phyloP scores from a whole-genome alignment of 1,284 basidiomycete genomes.

The Schizophyllum commune region DNA sequence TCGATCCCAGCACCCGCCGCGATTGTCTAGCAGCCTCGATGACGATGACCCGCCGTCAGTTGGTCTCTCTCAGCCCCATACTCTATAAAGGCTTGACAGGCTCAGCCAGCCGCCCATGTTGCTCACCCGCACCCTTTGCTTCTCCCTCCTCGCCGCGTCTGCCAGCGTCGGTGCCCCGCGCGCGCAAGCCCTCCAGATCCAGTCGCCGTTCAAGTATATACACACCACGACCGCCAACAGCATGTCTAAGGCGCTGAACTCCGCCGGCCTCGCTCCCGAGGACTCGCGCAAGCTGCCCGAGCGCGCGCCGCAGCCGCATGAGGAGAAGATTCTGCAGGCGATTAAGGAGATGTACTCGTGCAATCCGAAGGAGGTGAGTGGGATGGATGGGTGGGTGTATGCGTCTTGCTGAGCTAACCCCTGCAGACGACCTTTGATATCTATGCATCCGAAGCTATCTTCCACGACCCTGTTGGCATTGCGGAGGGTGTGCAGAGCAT shows the following conservation, averaged over 20 bases:
- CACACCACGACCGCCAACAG: neutral
- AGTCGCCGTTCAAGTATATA: neutral
- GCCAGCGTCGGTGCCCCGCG: neutral
- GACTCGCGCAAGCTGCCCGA: slow-evolving; percentile 32
- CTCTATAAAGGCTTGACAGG: no score
- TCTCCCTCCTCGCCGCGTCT: neutral
- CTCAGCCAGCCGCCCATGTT: neutral
- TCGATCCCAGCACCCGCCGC: neutral
- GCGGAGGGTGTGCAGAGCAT: slow-evolving; percentile 35
- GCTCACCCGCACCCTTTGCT: neutral
- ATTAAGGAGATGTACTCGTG: slow-evolving; percentile 43
- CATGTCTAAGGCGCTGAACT: slow-evolving; percentile 23
- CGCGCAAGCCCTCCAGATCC: neutral
- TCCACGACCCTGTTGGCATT: slow-evolving; percentile 44
- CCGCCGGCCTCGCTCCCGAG: slow-evolving; percentile 32
- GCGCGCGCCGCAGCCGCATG: slow-evolving; percentile 26
- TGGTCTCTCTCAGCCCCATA: no score
- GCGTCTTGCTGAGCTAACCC: neutral
- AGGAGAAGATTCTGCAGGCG: slow-evolving; percentile 29
- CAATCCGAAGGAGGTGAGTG: slow-evolving; percentile 29
- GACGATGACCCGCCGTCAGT: neutral
- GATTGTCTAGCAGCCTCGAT: neutral
- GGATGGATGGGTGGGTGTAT: neutral
- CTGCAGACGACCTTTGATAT: slow-evolving; percentile 35
- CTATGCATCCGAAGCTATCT: slow-evolving; percentile 35